A percentile compares a stretch with the other conserved stretches of the same genome.
Evolutionary conservation across 202 grass and related monocot genomes (phyloP).

Genomic region (Saccharum hybrid): DNA sequence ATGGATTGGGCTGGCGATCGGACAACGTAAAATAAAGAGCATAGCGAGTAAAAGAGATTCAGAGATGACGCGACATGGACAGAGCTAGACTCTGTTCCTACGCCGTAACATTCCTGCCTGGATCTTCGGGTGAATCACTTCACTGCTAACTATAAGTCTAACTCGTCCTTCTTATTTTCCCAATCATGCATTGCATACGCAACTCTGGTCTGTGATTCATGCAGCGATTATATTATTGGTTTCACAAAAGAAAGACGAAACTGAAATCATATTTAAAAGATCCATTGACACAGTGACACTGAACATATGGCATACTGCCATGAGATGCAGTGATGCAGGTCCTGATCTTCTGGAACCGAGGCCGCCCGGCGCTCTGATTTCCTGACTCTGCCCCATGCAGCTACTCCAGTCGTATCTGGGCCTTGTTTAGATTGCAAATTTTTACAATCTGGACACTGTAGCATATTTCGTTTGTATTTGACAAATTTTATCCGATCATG

Average conservation of each 20-base stretch:
- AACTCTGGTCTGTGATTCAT: too few relatives aligned
- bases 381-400: background rate
- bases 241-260: too few relatives aligned
- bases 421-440: too few relatives aligned
- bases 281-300: too few relatives aligned
- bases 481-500: too few relatives aligned
- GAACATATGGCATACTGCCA: background rate
- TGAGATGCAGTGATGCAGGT: constrained; percentile 6
- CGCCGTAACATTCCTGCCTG: background rate
- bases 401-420: background rate
- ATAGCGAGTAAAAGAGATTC: background rate
- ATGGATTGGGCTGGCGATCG: background rate
- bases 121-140: background rate
- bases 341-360: background rate
- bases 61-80: constrained; percentile 11
- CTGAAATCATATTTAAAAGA: too few relatives aligned
- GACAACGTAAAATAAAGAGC: background rate
- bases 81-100: constrained; percentile 4
- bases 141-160: too few relatives aligned
- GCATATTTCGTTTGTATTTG: too few relatives aligned
- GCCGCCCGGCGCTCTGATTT: background rate
- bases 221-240: too few relatives aligned
- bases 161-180: background rate
- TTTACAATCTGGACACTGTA: too few relatives aligned
- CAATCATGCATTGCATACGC: background rate